Base-by-base conservation (phyloP, 164 flowering plant genomes). In the Vitis rotundifolia region DNA sequence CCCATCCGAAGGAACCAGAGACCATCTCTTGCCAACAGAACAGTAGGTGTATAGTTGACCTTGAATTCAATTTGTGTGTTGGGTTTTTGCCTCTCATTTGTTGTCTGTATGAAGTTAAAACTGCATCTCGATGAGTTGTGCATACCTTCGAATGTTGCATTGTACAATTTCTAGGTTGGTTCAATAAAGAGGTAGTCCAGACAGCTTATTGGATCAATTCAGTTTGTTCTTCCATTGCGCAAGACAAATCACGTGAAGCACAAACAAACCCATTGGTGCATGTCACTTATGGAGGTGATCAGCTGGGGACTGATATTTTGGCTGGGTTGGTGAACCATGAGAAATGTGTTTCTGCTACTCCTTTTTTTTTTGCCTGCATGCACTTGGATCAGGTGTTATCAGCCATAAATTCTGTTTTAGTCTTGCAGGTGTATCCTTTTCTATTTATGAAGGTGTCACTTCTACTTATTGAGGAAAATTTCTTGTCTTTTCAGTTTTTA, bases 1-100 rank as follows among this genome's bases (percentile, higher is more conserved):
- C 97, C 95, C 26, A 76, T 89, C 64, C 85, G 84, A 68, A 79
- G 95, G 74, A 85, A 80, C 70, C 79, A 71, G 19, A 83, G 83
- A 62, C 61, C 83, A 10, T 68, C 84, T 55, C 73, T 76, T 59
- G 71, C 67, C 63, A 37, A 80, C 29, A 77, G 82, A 67, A 71
- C 85, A 26, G 59, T 74, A 28, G 54, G 71, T 77, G 89, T 84
- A 68, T 86, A 76, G 68, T 37, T 59, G 18, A 8, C 19, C 28
- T 22, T 56, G 26, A 53, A 59, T 47, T 64, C 14, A 0, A 64
- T 48, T 70, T 2, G 18, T 16, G 10, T 57, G 44, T 54, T 73
- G 50, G 47, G 56, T 3, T 61, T 58, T 69, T 47, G 28, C 29
- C 37, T 54, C 16, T 68, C 58, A 63, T 68, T 71, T 65, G 68